Evolutionary conservation across 805 yeast species (phyloP).

Genomic region (Starmerella vaccinii): DNA sequence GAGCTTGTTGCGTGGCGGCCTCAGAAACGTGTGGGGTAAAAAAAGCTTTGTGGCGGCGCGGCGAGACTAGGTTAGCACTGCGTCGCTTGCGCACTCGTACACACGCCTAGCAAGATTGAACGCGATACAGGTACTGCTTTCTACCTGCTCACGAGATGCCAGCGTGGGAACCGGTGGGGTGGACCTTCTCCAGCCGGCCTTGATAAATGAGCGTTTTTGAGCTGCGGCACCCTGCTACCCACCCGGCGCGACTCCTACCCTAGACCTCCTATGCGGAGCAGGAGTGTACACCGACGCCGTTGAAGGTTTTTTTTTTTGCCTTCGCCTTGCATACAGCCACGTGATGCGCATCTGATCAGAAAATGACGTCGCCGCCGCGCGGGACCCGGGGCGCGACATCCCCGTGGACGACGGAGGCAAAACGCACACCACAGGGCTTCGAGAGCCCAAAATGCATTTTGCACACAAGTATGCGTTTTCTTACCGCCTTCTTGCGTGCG

Average conservation of each 20-base stretch:
- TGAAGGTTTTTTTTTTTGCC: slow-evolving; percentile 3
- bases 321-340: background rate
- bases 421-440: too few relatives aligned
- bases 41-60: background rate
- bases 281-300: slow-evolving; percentile 1
- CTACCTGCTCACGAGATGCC: background rate
- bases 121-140: background rate
- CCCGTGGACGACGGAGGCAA: too few relatives aligned
- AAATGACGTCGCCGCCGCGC: background rate
- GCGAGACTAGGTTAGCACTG: background rate
- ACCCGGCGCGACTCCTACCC: slow-evolving; percentile 2
- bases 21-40: background rate
- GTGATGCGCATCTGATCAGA: background rate
- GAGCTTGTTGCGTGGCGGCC: background rate
- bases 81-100: background rate
- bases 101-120: background rate
- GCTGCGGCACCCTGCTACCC: slow-evolving; percentile 6
- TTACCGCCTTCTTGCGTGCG: too few relatives aligned
- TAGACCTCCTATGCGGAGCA: slow-evolving; percentile 2
- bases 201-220: background rate
- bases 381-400: too few relatives aligned
- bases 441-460: too few relatives aligned
- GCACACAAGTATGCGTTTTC: too few relatives aligned
- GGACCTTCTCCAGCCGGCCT: background rate
- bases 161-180: background rate